phyloP scores from a whole-genome alignment of 495 filamentous ascomycete species.

The Usnea hakonensis region DNA sequence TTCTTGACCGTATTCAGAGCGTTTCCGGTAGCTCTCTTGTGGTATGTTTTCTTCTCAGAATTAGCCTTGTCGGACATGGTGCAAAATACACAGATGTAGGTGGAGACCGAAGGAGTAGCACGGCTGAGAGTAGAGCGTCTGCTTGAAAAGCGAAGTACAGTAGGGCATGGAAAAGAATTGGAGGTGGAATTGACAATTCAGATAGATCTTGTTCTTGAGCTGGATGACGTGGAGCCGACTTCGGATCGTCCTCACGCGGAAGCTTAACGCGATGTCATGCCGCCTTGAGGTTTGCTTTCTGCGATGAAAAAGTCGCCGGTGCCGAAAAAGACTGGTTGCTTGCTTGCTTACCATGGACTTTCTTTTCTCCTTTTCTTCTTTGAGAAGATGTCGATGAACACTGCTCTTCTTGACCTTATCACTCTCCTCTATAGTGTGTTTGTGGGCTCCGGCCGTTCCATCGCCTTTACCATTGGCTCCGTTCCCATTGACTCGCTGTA shows the following conservation, averaged over 20 bases:
- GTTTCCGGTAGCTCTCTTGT: slow-evolving; percentile 72
- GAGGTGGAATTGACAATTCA: neutral
- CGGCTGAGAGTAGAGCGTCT: neutral
- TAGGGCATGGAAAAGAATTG: neutral
- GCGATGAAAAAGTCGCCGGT: neutral
- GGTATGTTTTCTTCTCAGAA: slow-evolving; percentile 60
- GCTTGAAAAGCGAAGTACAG: neutral
- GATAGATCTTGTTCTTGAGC: neutral
- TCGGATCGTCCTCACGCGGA: neutral
- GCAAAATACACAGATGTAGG: neutral
- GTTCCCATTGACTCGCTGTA: slow-evolving; percentile 72
- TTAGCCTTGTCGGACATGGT: slow-evolving; percentile 39
- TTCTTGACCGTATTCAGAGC: slow-evolving; percentile 66
- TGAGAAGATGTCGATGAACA: slow-evolving; percentile 58
- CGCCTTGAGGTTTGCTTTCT: slow-evolving; percentile 18
- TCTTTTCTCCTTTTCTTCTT: slow-evolving; percentile 60
- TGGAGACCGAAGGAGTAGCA: neutral
- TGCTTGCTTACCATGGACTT: slow-evolving; percentile 54
- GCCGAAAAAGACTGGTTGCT: slow-evolving; percentile 20
- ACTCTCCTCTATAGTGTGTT: slow-evolving; percentile 69
- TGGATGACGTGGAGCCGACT: neutral
- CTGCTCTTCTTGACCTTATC: slow-evolving; percentile 83
- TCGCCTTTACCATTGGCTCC: slow-evolving; percentile 65
- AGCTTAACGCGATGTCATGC: slow-evolving; percentile 13
- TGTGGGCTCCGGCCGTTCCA: slow-evolving; percentile 58